Evolutionary conservation across 2,329 filamentous ascomycete species (phyloP).

Genomic region (Emmonsia crescens): DNA sequence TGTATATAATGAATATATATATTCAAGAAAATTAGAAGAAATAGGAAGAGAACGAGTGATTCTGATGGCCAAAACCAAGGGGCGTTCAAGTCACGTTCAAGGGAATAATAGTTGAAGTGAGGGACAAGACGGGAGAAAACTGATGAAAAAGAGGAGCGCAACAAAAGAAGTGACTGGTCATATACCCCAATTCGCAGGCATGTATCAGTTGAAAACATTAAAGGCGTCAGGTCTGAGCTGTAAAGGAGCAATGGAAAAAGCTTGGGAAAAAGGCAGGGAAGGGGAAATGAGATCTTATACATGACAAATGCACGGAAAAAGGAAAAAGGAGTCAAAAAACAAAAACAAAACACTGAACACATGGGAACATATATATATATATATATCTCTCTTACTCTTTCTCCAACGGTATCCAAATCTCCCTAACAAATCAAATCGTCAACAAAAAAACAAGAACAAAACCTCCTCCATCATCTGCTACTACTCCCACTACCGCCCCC

Average conservation of each 20-base stretch:
- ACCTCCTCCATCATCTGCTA: background rate
- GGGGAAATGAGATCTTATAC: background rate
- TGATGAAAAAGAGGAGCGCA: background rate
- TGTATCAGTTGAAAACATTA: background rate
- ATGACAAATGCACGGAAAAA: background rate
- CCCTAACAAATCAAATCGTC: background rate
- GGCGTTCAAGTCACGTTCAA: background rate
- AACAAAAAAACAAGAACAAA: background rate
- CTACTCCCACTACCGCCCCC: background rate
- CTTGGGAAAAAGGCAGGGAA: background rate
- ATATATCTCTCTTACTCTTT: background rate
- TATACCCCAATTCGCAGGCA: background rate
- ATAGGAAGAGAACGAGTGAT: background rate
- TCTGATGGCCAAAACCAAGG: background rate
- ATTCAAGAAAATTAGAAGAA: background rate
- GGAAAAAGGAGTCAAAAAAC: background rate
- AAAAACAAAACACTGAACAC: background rate
- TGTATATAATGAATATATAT: background rate
- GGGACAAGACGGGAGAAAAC: background rate
- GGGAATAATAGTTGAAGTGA: background rate
- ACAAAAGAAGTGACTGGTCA: background rate
- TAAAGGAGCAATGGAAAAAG: background rate
- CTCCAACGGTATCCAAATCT: background rate
- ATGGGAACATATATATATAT: background rate
- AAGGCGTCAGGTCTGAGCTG: background rate